Evolutionary conservation across 345 rosid species (phyloP).

Genomic region (Populus alba): DNA sequence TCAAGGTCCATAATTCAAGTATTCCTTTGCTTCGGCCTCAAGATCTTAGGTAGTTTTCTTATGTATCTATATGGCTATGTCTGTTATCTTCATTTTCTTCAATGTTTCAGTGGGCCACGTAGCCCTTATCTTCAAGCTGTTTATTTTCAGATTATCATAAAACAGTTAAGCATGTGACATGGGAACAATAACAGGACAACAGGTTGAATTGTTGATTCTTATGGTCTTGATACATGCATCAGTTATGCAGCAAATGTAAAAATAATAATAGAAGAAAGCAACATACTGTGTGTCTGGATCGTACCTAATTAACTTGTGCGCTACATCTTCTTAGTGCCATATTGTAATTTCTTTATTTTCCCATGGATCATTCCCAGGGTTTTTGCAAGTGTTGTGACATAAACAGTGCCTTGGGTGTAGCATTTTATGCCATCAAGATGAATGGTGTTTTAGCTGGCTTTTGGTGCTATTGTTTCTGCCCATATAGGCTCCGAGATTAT

Average conservation of each 20-base stretch:
- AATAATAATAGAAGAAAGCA: neutral
- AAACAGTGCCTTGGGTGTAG: too few relatives aligned
- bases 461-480: too few relatives aligned
- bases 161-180: neutral
- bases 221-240: neutral
- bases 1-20: slow-evolving; percentile 37
- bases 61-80: neutral
- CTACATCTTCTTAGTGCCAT: neutral
- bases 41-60: slow-evolving; percentile 63
- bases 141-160: neutral
- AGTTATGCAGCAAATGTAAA: neutral
- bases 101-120: neutral
- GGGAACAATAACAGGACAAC: neutral
- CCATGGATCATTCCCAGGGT: neutral
- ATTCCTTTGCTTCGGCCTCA: slow-evolving; percentile 63
- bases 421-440: too few relatives aligned
- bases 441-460: neutral
- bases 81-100: neutral
- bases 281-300: neutral
- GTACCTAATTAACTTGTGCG: neutral
- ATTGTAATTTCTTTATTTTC: neutral
- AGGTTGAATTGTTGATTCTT: neutral
- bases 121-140: neutral
- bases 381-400: neutral
- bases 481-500: too few relatives aligned